Base-by-base conservation (phyloP, 768 basidiomycete genomes). In the Suillus cothurnatus region DNA sequence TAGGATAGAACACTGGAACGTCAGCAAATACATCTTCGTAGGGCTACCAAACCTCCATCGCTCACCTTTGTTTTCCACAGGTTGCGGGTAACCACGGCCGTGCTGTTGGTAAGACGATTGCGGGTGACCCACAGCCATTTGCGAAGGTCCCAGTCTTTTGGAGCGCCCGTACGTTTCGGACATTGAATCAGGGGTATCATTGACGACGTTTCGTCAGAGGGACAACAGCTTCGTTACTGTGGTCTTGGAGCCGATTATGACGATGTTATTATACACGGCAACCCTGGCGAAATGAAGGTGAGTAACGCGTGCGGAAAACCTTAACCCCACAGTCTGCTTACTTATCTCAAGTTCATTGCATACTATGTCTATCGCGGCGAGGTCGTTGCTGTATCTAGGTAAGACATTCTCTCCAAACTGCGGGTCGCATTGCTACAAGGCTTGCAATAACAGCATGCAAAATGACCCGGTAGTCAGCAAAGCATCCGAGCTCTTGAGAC, bases 1-100 rank as follows among this genome's bases (percentile, higher is more conserved):
- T 32, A 79, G 94, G 58, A 88, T 96, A 64, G 94, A 97, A 76
- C 95, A 97, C 76, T 97, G 95, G 94, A 94, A 94, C 78, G 93
- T 90, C 62, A 49, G 86, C 31, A 36, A 26, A 34, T 32, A 31
- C 43, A 41, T 7, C 34, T 31, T 49, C 11, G 3, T 21, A 47
- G 21, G 31, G 23, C n/a, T 39, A 21, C 47, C 43, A 45, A 21
- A 47, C 36, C 36, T 9, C 3, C 7, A 34, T 11, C 23, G 50
- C 64, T 55, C 2, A 21, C 56, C 9, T n/a, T 39, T 58, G 3
- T 26, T 53, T 2, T 32, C n/a, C 31, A 39, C 53, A 90, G 88
- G 90, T 95, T 64, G 94, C 94, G 19, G 88, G 88, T 56, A 95
- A 96, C 75, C 90, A 91, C 64, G 95, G 94, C 2, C 86, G 94